These are phyloP conservation scores for Penicillium cinerascens DNA, from an alignment of 495 filamentous ascomycete species.

Conservation along the genomic window DNA sequence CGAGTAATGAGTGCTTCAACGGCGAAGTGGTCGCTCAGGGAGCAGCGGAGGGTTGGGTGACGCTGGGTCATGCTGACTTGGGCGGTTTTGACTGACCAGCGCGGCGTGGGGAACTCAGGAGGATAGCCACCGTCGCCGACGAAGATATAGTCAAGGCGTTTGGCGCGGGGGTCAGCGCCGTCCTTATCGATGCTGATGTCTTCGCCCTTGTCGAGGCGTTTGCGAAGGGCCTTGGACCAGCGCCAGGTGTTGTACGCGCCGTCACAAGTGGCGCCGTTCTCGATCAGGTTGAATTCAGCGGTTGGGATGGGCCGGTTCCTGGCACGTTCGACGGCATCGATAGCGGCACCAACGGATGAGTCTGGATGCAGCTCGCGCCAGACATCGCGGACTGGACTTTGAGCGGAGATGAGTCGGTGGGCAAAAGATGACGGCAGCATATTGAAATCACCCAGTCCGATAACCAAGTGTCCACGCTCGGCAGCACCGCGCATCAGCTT, in stretches of 20 bases:
- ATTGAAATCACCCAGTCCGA: conserved; percentile 92
- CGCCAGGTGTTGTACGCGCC: conserved; percentile 87
- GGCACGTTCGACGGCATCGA: conserved; percentile 57
- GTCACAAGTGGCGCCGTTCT: conserved; percentile 87
- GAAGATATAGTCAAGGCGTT: conserved; percentile 96
- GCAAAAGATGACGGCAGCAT: conserved; percentile 85
- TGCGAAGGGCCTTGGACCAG: conserved; percentile 66
- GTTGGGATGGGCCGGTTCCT: conserved; percentile 54
- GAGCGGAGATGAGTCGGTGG: conserved; percentile 76
- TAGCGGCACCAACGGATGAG: conserved; percentile 67
- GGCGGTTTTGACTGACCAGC: conserved; percentile 65
- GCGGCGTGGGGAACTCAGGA: conserved; percentile 27
- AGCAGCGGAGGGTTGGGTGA: conserved; percentile 78
- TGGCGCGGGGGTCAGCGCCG: conserved; percentile 65
- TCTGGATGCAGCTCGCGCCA: conserved; percentile 81
- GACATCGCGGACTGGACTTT: conserved; percentile 73
- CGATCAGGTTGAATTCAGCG: conserved; percentile 68
- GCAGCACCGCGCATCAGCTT: conserved; percentile 84
- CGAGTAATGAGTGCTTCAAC: conserved; percentile 51
- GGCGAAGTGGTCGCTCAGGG: conserved; percentile 90
- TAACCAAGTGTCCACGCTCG: conserved; percentile 77
- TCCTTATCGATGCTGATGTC: conserved; percentile 54
- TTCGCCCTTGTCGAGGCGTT: conserved; percentile 56
- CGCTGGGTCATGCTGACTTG: conserved; percentile 77
- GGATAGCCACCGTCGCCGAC: conserved; percentile 46